Base-by-base conservation (phyloP, 495 filamentous ascomycete genomes). In the Daldinia grandis region DNA sequence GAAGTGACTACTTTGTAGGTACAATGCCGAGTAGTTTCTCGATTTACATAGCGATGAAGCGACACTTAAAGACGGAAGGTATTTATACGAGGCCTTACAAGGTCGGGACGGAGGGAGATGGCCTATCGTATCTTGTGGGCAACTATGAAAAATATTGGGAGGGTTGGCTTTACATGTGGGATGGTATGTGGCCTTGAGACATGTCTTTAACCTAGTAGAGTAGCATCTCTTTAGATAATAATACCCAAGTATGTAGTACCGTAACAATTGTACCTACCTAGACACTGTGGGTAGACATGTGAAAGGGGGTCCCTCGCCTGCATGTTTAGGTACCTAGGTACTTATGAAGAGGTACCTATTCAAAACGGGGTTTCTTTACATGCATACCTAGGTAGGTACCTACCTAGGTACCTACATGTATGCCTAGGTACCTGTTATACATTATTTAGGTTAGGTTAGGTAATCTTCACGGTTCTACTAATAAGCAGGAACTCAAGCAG, bases 11-110 rank as follows among this genome's bases (percentile, higher is more conserved):
- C 54, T 84, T 84, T 56, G 58, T 81, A 0, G 81, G 81, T 0
- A 74, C 81, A 7, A 83, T 78, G 62, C 82, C 81, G 1, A 82
- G 81, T 57, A 83, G 81, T n/a, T 84, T 84, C 69, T 81, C 80
- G 21, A 74, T 83, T 31, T 80, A 80, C 33, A 77, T 81, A n/a
- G 81, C 81, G 1, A 71, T 79, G 61, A 84, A 84, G 64, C 72
- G 81, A 1, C 81, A 84, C 53, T 66, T 83, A 6, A 74, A 73
- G 60, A 73, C 71, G 0, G 78, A 78, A 0, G 81, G 82, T 0
- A 30, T 84, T 9, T 76, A 81, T 35, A 80, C 80, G 9, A 69
- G 81, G 31, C 82, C 81, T 0, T 84, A 81, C 74, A 83, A 74
- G 68, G 76, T 78, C 24, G 81, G 81, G 7, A 75, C 79, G 12